Evolutionary conservation across 305 asterid species (phyloP), one percentile per base, ranked within the genome.

Genomic region (Fraxinus albicans): DNA sequence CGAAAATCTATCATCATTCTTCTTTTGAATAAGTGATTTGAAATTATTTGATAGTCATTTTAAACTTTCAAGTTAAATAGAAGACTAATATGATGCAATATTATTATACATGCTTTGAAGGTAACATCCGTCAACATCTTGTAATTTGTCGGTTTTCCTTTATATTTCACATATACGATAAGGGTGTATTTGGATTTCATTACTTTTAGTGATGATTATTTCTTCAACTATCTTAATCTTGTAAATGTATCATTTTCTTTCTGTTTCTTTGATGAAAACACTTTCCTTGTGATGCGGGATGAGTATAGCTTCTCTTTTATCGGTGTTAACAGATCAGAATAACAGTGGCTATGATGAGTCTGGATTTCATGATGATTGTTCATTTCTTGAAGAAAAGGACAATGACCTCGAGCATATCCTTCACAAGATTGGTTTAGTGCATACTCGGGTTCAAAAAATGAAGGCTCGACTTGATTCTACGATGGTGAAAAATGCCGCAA

Each of bases 401-500:
- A 84, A 84, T 82, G 83, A 47, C 81, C 80, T 90, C 19, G 99
- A 94, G 88, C 87, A 88, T n/a, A 86, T 90, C 80, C 95, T 96
- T 86, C 87, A 86, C 72, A 93, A 91, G 84, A 96, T 96, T 53
- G 98, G 93, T 80, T 53, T 85, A 73, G 89, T 89, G 40, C 93
- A 91, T 23, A 67, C 82, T 78, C 93, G 92, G 82, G 96, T 96
- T 77, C 91, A 90, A 74, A 93, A 91, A 83, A 47, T 96, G 88
- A 94, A 93, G 88, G 80, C 88, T 83, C 94, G 86, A 83, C 93
- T 96, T 19, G 95, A 92, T 85, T 74, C 86, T 0, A 89, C 92
- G 44, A 87, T 90, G 91, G 83, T 86, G 38, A 91, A 93, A 81
- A 87, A 94, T 70, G 92, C 93, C 12, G 82, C 85, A 67, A 93